Conservation (phyloP, 805 yeast genomes). For the Lipomyces lipofer region DNA sequence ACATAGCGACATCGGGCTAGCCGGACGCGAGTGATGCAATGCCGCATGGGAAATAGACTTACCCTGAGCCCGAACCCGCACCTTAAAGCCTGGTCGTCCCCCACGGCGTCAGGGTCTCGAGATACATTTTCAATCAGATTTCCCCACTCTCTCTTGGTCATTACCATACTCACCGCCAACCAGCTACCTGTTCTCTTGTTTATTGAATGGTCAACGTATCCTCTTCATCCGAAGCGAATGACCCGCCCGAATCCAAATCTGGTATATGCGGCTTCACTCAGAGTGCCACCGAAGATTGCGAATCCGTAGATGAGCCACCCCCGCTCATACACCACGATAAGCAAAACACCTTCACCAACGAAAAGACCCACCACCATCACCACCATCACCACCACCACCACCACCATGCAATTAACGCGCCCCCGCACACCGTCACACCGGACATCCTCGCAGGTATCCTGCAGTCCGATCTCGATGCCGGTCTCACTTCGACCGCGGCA, state of each 20-base stretch:
- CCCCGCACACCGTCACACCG: constrained; percentile 24
- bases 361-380: background rate
- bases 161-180: no score
- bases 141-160: background rate
- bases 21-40: no score
- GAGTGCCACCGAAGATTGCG: constrained; percentile 7
- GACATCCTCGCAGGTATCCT: constrained; percentile 17
- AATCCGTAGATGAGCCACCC: constrained; percentile 28
- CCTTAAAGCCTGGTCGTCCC: no score
- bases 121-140: background rate
- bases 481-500: constrained; percentile 48
- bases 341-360: background rate
- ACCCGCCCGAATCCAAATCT: constrained; percentile 28
- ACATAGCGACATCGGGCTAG: no score
- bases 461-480: constrained; percentile 42
- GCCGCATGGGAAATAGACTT: no score
- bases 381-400: constrained; percentile 14
- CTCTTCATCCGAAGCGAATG: constrained; percentile 28
- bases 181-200: no score
- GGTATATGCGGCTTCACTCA: constrained; percentile 28
- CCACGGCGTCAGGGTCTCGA: no score
- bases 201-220: constrained; percentile 26
- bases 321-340: constrained; percentile 8
- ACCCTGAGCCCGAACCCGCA: no score
- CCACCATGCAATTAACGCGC: constrained; percentile 16